Evolutionary conservation across 202 grass and related monocot genomes (phyloP), one percentile per base, ranked within the genome.

Genomic region (Bolboschoenoplectus hybrid): DNA sequence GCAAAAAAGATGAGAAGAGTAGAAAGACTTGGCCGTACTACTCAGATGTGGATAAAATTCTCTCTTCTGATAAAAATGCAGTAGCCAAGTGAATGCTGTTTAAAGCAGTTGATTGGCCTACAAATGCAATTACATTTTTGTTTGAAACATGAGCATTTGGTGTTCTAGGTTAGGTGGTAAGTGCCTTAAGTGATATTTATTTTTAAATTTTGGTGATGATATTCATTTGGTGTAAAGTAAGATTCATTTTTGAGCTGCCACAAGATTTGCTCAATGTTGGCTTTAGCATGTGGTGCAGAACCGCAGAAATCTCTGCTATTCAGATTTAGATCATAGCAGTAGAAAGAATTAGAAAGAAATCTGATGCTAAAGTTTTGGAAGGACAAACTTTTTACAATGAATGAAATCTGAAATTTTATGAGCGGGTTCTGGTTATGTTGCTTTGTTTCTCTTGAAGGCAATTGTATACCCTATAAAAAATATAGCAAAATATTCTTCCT

Each of bases 1-100:
- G 87, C 88, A 99, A 91, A 85, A 91, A 81, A 69, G 86, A 99
- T 32, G 91, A 88, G 72, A 88, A 94, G 47, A 90, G 11, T 83
- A 90, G 71, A 85, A 94, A 87, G 84, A 86, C 70, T 7, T 99
- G 97, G 97, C 89, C 90, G 0, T 86, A 94, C 91, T 99, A 92
- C 83, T 89, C 72, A 2, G 80, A 73, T 57, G 87, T 99, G 90
- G 92, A 97, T 86, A 80, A 64, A 64, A 89, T 92, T 87, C 26
- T 99, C 32, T 94, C 93, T n/a, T n/a, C 63, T 55, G 80, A 88
- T 84, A 91, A 92, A 63, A 91, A 92, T 84, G 89, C 85, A 86
- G 81, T 82, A 79, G 80, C 92, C 9, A 88, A 92, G 89, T 94
- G 84, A 94, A 67, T 19, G 7, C 53, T 43, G 7, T 80, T 41